Evolutionary conservation across 768 basidiomycete genomes (phyloP), one percentile per base, ranked within the genome.

Genomic region (Piloderma croceum): DNA sequence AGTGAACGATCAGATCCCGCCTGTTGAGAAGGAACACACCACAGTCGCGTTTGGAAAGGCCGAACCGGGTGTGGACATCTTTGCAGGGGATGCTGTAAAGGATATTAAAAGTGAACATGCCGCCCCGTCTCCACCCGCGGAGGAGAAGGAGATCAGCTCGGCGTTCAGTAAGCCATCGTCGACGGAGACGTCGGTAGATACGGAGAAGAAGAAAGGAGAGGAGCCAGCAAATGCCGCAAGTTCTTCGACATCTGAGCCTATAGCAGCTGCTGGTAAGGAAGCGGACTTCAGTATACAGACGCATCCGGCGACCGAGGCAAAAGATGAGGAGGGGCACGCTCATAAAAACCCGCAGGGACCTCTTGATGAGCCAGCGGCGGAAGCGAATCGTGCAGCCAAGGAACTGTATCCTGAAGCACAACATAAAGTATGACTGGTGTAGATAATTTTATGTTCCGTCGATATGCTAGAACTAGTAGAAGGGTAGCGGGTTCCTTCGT

Each of bases 61-160:
- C 0, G 86, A 86, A 49, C 88, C 89, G 1, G 88, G 89, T 0
- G 70, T 63, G 12, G 80, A 90, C 54, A 69, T 89, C 43, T 90
- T 90, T 51, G 83, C 70, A 1, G 71, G 68, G 22, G 62, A 70
- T 24, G 66, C 63, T 1, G 63, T 59, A 13, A 67, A 67, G 34
- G 71, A 76, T 5, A 53, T 66, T 34, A 75, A 73, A 61, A 83
- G 80, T 48, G 56, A 64, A 35, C 47, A 45, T 1, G 34, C 46
- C 11, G 34, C 48, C 6, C 51, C 45, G 3, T 17, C 19, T 2
- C 34, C n/a, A 31, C 52, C 43, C 10, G 54, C 52, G 12, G 63
- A 60, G 31, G 57, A 61, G 46, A 68, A 66, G 43, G 58, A 62
- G 32, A 62, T 71, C 29, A 71, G 64, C 43, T 54, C 54, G 15